These are phyloP conservation scores for Lophiostoma macrostomum DNA, from an alignment of 495 filamentous ascomycete species.

Conservation along the genomic window DNA sequence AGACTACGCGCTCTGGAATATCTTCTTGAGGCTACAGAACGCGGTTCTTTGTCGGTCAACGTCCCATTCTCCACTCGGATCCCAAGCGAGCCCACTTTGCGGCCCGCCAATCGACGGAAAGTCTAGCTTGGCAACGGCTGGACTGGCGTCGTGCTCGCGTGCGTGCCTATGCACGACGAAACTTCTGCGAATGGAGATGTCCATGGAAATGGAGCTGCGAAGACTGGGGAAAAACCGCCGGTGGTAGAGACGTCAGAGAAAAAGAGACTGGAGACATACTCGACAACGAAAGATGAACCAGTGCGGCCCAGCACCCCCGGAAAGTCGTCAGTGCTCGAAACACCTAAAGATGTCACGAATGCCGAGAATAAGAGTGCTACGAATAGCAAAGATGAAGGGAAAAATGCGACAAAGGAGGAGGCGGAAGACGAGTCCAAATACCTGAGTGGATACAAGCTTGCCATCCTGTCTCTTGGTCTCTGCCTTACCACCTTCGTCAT, in stretches of 20 bases:
- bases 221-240: not conserved
- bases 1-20: too few species aligned
- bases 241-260: too few species aligned
- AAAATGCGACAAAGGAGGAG: not conserved
- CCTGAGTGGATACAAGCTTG: slow-evolving; percentile 21
- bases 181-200: too few species aligned
- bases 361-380: not conserved
- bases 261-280: too few species aligned
- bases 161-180: too few species aligned
- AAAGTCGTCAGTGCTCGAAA: too few species aligned
- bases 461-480: slow-evolving; percentile 25
- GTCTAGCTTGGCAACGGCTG: not conserved
- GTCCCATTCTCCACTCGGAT: not conserved
- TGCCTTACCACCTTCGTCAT: slow-evolving; percentile 39
- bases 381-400: not conserved
- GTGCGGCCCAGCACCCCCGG: too few species aligned
- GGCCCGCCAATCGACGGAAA: not conserved
- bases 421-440: slow-evolving; percentile 31
- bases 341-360: too few species aligned
- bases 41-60: too few species aligned
- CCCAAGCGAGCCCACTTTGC: not conserved
- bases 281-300: too few species aligned
- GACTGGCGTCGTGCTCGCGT: too few species aligned
- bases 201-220: not conserved
- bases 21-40: too few species aligned